A percentile compares a stretch with the other conserved stretches of the same genome.
Evolutionary conservation across 345 rosid genomes (phyloP).

Genomic region (Cardiospermum halicacabum): DNA sequence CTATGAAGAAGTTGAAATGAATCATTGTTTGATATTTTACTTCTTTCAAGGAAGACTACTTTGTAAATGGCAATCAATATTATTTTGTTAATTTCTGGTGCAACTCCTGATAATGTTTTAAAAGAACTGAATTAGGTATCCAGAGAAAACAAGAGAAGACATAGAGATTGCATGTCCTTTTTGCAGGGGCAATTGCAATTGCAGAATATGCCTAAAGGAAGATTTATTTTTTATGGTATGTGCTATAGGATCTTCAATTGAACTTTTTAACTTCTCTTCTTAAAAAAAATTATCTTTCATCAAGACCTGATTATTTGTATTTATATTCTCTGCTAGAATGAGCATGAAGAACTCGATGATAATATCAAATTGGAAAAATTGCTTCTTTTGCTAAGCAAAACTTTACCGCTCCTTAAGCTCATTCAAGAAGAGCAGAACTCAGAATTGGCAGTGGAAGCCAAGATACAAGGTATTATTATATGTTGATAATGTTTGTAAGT

Average conservation of each 20-base stretch:
- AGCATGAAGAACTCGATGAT: conserved; percentile 24
- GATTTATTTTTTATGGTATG: conserved; percentile 28
- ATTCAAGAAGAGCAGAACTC: conserved; percentile 42
- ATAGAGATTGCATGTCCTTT: conserved; percentile 45
- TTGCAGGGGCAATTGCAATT: conserved; percentile 49
- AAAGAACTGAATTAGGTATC: conserved; percentile 38
- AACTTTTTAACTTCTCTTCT: not conserved
- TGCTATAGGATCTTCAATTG: conserved; percentile 4
- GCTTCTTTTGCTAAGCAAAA: conserved; percentile 38
- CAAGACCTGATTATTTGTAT: conserved; percentile 15
- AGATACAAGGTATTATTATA: conserved; percentile 29
- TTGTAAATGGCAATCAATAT: conserved; percentile 1
- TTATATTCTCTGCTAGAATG: conserved; percentile 24
- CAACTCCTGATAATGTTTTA: conserved; percentile 15
- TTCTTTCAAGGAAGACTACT: not conserved
- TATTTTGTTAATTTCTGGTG: conserved; percentile 8
- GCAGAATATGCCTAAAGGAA: conserved; percentile 47
- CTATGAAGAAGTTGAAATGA: not conserved
- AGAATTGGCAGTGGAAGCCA: conserved; percentile 37
- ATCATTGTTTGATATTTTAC: not conserved
- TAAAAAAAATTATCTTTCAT: not conserved
- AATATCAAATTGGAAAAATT: conserved; percentile 30
- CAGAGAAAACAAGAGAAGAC: conserved; percentile 37
- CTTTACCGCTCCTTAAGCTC: conserved; percentile 39
- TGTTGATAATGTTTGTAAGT: not conserved